Evolutionary conservation across 495 filamentous ascomycete genomes (phyloP), one percentile per base, ranked within the genome.

Genomic region (Trichoderma virens): DNA sequence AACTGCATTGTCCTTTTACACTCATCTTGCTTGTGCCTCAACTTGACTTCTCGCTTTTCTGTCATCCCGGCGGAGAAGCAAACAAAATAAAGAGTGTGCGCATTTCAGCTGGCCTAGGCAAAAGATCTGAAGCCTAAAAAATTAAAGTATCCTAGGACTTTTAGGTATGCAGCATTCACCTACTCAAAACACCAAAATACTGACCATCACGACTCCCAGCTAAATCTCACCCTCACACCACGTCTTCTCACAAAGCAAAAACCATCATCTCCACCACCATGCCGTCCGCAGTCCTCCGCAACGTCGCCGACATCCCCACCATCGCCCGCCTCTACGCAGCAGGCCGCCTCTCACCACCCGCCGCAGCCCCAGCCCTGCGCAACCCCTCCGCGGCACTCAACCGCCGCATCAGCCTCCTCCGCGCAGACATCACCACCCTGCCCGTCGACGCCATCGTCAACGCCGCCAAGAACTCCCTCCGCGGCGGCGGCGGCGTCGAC

Each of bases 391-490:
- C 82, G 51, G 59, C 72, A 16, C 74, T 90, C 72, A 98, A 98
- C 74, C 77, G 87, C 70, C 87, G 82, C 61, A 79, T 98, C 66
- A 82, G 82, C 28, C 73, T 90, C 34, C 80, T 94, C 67, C 85
- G 85, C 62, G 80, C 83, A 59, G 93, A 97, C 73, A 96, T 98
- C 75, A 97, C 93, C 16, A 87, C 78, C 14, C 84, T 98, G 18
- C 73, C 80, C 51, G 84, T 92, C 35, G 91, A 90, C 68, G 87
- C 86, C 65, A 97, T 97, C 69, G 93, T 97, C 70, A 97, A 98
- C 73, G 93, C 94, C 11, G 93, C 94, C 25, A 97, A 97, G 72
- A 74, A 76, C 20, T 86, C 82, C 8, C 82, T 98, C 0, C 79
- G 90, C 3, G 90, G 91, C 60, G 94, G 94, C 47, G 90, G 91